Percentiles rank a stretch among this genome's conserved stretches.
These are phyloP conservation scores for Melastoma malabathricum DNA, from an alignment of 345 rosid genomes.

Conservation along the genomic window DNA sequence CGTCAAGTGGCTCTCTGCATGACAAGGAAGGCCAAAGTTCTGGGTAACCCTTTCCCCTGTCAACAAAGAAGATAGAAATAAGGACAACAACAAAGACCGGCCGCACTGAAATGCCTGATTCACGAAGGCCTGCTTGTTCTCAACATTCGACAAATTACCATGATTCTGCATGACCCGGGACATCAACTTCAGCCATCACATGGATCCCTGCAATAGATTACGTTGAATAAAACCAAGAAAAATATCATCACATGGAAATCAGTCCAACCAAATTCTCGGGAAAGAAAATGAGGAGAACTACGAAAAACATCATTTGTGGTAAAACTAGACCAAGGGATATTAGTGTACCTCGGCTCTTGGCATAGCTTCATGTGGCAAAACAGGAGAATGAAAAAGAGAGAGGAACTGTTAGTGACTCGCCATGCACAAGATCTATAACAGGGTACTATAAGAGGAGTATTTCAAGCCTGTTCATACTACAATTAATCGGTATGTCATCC, in stretches of 20 bases:
- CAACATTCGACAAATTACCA: slow-evolving; percentile 29
- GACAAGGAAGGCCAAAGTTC: slow-evolving; percentile 83
- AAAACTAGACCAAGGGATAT: not conserved
- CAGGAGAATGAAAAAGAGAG: slow-evolving; percentile 16
- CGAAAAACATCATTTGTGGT: too few relatives aligned
- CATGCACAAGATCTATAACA: not conserved
- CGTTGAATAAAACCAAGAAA: slow-evolving; percentile 2
- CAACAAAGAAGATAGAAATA: slow-evolving; percentile 17
- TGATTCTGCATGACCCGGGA: slow-evolving; percentile 97
- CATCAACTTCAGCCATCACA: slow-evolving; percentile 89
- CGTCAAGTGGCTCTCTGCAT: slow-evolving; percentile 96
- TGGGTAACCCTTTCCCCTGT: slow-evolving; percentile 90
- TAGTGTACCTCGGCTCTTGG: slow-evolving; percentile 78
- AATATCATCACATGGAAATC: too few relatives aligned
- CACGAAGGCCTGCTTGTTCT: too few relatives aligned
- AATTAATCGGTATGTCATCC: too few relatives aligned
- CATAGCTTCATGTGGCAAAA: slow-evolving; percentile 44
- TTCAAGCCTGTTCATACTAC: too few relatives aligned
- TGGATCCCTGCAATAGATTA: slow-evolving; percentile 56
- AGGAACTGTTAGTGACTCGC: slow-evolving; percentile 15
- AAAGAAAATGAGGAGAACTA: too few relatives aligned
- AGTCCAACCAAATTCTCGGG: too few relatives aligned
- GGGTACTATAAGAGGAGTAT: too few relatives aligned
- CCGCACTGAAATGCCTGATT: too few relatives aligned
- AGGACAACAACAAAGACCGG: too few relatives aligned